Percentiles rank a stretch among this genome's conserved stretches.
These are phyloP conservation scores for Xylariaceae sp. DNA, from an alignment of 2,329 filamentous ascomycete species.

Conservation along the genomic window DNA sequence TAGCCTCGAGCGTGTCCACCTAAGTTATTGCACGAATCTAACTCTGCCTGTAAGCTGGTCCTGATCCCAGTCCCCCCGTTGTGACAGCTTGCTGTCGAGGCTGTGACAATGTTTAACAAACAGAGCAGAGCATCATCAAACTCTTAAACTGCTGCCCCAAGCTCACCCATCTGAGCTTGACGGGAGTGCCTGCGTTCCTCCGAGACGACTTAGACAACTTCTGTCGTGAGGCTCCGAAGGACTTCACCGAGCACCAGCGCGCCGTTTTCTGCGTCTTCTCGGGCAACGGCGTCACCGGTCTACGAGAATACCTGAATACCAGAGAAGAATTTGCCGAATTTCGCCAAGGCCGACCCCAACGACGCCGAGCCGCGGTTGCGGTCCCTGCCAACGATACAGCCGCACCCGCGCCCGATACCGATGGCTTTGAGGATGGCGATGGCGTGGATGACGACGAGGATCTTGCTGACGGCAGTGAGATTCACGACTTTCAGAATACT, in stretches of 20 bases:
- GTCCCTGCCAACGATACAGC: slow-evolving; percentile 11
- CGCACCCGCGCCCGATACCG: slow-evolving; percentile 18
- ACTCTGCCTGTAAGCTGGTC: slow-evolving; percentile 63
- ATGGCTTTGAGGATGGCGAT: slow-evolving; percentile 29
- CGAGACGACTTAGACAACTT: slow-evolving; percentile 78
- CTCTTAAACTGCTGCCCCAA: slow-evolving; percentile 88
- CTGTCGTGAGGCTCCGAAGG: slow-evolving; percentile 82
- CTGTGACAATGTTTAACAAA: slow-evolving; percentile 6
- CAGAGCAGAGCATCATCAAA: slow-evolving; percentile 73
- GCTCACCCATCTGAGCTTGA: slow-evolving; percentile 90
- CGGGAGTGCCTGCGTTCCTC: slow-evolving; percentile 87
- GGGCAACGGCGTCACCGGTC: slow-evolving; percentile 71
- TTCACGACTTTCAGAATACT: slow-evolving; percentile 25
- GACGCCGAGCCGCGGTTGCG: slow-evolving; percentile 12
- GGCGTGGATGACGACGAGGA: slow-evolving; percentile 30
- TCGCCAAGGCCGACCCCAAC: slow-evolving; percentile 16
- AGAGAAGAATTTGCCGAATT: slow-evolving; percentile 43
- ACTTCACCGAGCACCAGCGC: slow-evolving; percentile 93
- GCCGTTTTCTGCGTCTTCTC: slow-evolving; percentile 98
- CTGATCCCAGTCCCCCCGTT: neutral
- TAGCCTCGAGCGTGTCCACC: slow-evolving; percentile 86
- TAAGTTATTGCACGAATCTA: slow-evolving; percentile 88
- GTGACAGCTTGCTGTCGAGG: neutral
- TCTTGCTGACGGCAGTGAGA: slow-evolving; percentile 33
- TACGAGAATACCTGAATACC: slow-evolving; percentile 74